phyloP scores from a whole-genome alignment of 2,329 filamentous ascomycete species.

The Bipolaris bicolor region DNA sequence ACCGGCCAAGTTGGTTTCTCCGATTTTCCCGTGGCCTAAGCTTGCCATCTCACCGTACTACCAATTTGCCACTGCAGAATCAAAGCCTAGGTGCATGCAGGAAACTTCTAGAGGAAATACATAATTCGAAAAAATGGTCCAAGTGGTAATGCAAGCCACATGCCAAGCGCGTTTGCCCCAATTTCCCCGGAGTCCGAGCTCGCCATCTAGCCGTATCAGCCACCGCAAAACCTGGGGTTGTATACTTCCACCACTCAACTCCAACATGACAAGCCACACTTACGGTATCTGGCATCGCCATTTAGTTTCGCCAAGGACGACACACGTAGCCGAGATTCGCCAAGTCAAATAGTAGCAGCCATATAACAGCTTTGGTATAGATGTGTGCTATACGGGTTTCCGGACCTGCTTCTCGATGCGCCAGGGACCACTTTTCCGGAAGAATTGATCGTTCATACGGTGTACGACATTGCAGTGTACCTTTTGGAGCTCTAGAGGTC shows the following conservation, averaged over 20 bases:
- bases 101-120: too few relatives aligned
- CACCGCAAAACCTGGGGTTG: constrained; percentile 23
- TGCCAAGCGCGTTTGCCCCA: constrained; percentile 8
- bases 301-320: constrained; percentile 16
- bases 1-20: constrained; percentile 5
- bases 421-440: constrained; percentile 20
- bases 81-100: background rate
- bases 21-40: constrained; percentile 15
- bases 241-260: constrained; percentile 33
- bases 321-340: constrained; percentile 14
- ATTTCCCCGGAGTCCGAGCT: constrained; percentile 18
- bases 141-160: background rate
- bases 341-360: constrained; percentile 7
- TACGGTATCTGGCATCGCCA: constrained; percentile 11
- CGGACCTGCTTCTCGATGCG: constrained; percentile 5
- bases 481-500: background rate
- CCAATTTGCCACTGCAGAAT: constrained; percentile 15
- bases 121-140: too few relatives aligned
- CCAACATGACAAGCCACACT: constrained; percentile 16
- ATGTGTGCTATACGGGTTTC: constrained; percentile 3
- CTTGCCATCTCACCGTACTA: constrained; percentile 20
- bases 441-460: constrained; percentile 13
- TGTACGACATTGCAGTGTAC: background rate
- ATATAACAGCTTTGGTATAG: constrained; percentile 3
- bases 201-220: constrained; percentile 20